Evolutionary conservation across 1,139 yeast genomes (phyloP), one percentile per base, ranked within the genome.

Genomic region (Geotrichum fermentans): DNA sequence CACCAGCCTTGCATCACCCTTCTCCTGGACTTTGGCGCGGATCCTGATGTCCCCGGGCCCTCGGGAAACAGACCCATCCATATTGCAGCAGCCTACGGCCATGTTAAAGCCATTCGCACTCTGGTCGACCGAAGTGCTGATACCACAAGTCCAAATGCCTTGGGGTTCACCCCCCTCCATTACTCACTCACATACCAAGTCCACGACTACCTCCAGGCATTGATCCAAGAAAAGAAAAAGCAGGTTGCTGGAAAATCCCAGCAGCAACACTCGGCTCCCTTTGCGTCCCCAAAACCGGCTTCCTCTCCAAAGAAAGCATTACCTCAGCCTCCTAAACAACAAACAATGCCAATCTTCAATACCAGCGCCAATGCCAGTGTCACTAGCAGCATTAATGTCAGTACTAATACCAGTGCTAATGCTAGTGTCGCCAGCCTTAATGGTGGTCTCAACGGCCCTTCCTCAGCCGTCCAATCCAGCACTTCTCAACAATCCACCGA

Each of bases 11-110:
- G 95, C 45, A 70, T 85, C 36, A 79, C 78, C 54, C 67, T 89
- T 43, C 67, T 90, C 29, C 69, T 90, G 14, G 90, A 86, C 48
- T 81, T 86, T 57, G 96, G 95, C 2, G 96, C 96, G 2, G 80
- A 84, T 58, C 75, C 83, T 57, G 73, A 77, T 49, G 58, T 74
- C 2, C 46, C 43, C 2, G 71, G 73, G 21, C 95, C 86, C 60
- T 71, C 68, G 24, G 94, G 92, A 2, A 83, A 87, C 61, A 81
- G 92, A 11, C 81, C 94, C 4, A 67, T 90, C 28, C 97, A 90
- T 64, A 67, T 84, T 18, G 88, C 95, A 7, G 80, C 89, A 58
- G 87, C 87, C 54, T 81, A 77, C 60, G 96, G 95, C 3, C 78
- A 80, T 54, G 61, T 78, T 22, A 78, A 78, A 43, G 83, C 94